phyloP scores from a whole-genome alignment of 2,329 filamentous ascomycete species.

The Phyllosticta citriasiana region DNA sequence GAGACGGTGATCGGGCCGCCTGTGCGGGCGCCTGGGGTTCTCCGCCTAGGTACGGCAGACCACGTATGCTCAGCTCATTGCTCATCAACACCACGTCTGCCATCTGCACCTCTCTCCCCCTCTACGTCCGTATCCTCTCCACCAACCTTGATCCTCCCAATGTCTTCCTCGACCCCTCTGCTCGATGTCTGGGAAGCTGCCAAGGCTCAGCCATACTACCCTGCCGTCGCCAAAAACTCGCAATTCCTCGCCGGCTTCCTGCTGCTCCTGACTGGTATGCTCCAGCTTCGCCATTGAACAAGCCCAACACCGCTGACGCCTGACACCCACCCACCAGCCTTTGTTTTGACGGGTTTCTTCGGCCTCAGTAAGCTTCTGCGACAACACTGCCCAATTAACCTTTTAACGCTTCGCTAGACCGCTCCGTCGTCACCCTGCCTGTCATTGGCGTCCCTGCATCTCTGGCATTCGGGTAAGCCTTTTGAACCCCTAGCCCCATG shows the following conservation, averaged over 20 bases:
- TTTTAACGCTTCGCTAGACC: conserved; percentile 48
- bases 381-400: neutral
- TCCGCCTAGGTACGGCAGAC: conserved; percentile 1
- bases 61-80: too few species aligned
- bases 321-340: conserved; percentile 28
- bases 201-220: conserved; percentile 74
- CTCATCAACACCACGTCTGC: neutral
- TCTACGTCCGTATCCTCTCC: neutral
- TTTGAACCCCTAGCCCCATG: neutral
- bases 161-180: conserved; percentile 40
- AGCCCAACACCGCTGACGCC: conserved; percentile 17
- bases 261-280: conserved; percentile 57
- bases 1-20: neutral
- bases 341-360: conserved; percentile 69
- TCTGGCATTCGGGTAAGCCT: conserved; percentile 66
- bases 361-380: conserved; percentile 58
- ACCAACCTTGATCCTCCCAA: neutral
- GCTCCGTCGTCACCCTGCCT: conserved; percentile 66
- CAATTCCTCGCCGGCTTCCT: conserved; percentile 76
- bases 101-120: neutral
- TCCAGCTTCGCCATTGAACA: neutral
- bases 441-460: conserved; percentile 79
- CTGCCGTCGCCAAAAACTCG: conserved; percentile 66
- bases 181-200: conserved; percentile 88
- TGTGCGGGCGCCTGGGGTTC: neutral